Evolutionary conservation across 2,329 filamentous ascomycete species (phyloP).

Genomic region (Aspergillus puulaauensis): DNA sequence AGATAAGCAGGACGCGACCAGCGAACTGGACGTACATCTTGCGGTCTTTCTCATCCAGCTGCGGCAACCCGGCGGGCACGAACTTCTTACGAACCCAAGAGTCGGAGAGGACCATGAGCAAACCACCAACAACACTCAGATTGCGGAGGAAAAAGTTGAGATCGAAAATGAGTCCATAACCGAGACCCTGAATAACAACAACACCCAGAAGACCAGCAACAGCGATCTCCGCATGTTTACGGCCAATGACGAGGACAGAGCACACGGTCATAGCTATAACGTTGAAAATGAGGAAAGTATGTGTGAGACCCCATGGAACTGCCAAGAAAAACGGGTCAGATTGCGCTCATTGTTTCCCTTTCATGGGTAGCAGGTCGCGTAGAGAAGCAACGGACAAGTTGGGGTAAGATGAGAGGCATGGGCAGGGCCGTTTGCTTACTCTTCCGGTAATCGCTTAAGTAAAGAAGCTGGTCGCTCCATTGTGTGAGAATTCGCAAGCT

Average conservation of each 20-base stretch:
- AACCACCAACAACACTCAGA: constrained; percentile 91
- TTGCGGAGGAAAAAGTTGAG: constrained; percentile 99
- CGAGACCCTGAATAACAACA: constrained; percentile 88
- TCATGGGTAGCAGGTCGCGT: neutral
- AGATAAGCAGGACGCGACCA: constrained; percentile 91
- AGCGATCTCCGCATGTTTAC: constrained; percentile 90
- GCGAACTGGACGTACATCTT: constrained; percentile 99
- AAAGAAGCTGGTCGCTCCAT: constrained; percentile 92
- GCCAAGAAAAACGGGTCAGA: constrained; percentile 15
- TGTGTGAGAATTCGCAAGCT: constrained; percentile 94
- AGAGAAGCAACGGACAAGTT: neutral
- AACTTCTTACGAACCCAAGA: constrained; percentile 98
- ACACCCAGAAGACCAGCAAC: constrained; percentile 87
- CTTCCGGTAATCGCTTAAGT: constrained; percentile 86
- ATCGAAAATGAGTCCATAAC: constrained; percentile 97
- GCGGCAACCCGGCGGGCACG: constrained; percentile 88
- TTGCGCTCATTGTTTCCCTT: constrained; percentile 13
- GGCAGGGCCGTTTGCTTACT: constrained; percentile 60
- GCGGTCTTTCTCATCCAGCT: constrained; percentile 97
- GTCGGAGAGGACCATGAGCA: constrained; percentile 97
- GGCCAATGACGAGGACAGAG: constrained; percentile 82
- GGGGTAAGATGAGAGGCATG: neutral
- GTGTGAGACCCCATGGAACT: constrained; percentile 88
- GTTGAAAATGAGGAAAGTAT: constrained; percentile 88
- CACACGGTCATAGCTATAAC: constrained; percentile 82